These are phyloP conservation scores for Buddleja alternifolia DNA, from an alignment of 257 asterid species.

Conservation along the genomic window DNA sequence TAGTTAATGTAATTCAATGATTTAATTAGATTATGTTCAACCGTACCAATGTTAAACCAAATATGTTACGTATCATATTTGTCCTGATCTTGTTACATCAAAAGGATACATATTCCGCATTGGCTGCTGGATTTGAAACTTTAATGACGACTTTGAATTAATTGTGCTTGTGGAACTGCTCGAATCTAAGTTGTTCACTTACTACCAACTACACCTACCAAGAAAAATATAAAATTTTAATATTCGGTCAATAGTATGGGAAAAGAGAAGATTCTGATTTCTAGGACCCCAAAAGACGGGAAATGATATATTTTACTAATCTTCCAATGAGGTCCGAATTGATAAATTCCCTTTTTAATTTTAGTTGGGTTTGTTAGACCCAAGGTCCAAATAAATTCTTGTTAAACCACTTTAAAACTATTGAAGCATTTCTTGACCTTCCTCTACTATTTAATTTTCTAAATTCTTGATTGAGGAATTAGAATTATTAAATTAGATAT, in stretches of 20 bases:
- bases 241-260: background rate
- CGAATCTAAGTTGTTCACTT: background rate
- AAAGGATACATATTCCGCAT: conserved; percentile 14
- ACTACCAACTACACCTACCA: background rate
- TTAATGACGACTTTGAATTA: background rate
- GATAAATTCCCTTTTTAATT: no score
- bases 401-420: no score
- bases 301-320: background rate
- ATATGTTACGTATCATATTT: background rate
- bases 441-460: no score
- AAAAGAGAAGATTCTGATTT: background rate
- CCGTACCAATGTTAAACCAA: no score
- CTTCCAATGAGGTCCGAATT: no score
- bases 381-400: no score
- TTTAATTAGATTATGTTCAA: background rate
- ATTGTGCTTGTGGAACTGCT: conserved; percentile 17
- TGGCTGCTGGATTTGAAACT: conserved; percentile 2
- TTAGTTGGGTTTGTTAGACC: no score
- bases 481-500: no score
- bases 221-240: background rate
- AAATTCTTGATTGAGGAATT: no score
- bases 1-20: background rate
- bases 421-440: no score
- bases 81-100: conserved; percentile 1
- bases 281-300: background rate